Evolutionary conservation across 371 early-diverging fungal genomes (phyloP).

Genomic region (Mortierella sp.): DNA sequence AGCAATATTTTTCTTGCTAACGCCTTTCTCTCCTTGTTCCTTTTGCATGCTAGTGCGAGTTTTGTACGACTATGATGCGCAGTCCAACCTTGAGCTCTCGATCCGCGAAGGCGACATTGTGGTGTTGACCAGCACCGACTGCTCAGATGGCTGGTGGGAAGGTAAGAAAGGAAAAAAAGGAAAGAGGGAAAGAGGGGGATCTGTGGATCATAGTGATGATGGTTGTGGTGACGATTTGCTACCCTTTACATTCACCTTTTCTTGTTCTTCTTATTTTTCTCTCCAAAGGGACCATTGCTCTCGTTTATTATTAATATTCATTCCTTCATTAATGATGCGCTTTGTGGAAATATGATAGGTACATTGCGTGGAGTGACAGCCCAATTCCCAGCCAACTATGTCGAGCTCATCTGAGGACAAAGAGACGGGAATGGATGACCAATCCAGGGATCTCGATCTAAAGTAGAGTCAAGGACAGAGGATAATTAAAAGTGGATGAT

Average conservation of each 20-base stretch:
- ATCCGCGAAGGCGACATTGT: conserved; percentile 78
- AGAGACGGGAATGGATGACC: not conserved
- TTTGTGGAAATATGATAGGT: conserved; percentile 57
- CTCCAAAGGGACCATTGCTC: not conserved
- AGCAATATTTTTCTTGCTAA: not conserved
- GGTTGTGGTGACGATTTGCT: not conserved
- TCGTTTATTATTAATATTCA: not conserved
- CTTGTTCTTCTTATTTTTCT: not conserved
- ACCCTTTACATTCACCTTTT: not conserved
- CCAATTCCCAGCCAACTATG: conserved; percentile 89
- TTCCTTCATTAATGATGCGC: not conserved
- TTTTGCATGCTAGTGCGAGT: conserved; percentile 68
- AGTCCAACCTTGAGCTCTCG: conserved; percentile 80
- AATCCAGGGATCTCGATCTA: not conserved
- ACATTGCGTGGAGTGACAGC: conserved; percentile 77
- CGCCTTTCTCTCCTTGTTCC: not conserved
- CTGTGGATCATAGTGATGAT: not conserved
- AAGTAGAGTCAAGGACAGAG: not conserved
- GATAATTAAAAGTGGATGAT: not conserved
- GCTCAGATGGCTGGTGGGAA: conserved; percentile 85
- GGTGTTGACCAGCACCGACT: conserved; percentile 67
- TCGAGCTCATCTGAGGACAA: conserved; percentile 49
- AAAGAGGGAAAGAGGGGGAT: not conserved
- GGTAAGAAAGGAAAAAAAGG: conserved; percentile 59
- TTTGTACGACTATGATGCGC: conserved; percentile 82